A percentile compares a stretch with the other conserved stretches of the same genome.
phyloP scores from a whole-genome alignment of 345 rosid species.

The Dovyalis caffra region DNA sequence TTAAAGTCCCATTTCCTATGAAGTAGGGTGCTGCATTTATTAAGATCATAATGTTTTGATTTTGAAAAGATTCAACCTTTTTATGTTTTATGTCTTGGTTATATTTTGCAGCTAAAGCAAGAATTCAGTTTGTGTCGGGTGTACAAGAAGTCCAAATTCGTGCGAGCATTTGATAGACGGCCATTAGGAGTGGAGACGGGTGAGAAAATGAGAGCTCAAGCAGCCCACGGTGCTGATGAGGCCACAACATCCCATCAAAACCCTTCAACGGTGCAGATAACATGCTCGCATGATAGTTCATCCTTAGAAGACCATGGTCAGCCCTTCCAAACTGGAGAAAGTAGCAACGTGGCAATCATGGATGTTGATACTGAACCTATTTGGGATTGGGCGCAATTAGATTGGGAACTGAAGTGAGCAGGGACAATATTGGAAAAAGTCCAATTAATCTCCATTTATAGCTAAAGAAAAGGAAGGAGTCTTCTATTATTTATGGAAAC shows the following conservation, averaged over 20 bases:
- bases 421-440: not conserved
- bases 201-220: not conserved
- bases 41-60: not conserved
- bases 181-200: conserved; percentile 9
- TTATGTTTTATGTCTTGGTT: not conserved
- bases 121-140: conserved; percentile 23
- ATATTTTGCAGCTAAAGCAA: conserved; percentile 15
- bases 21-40: not conserved
- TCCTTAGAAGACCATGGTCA: conserved; percentile 7
- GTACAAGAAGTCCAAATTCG: conserved; percentile 19
- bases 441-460: not conserved
- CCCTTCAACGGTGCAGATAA: not conserved
- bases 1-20: no score
- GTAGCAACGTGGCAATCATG: not conserved
- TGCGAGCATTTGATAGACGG: conserved; percentile 23
- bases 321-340: conserved; percentile 4
- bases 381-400: conserved; percentile 30
- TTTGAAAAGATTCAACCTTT: not conserved
- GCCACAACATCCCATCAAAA: conserved; percentile 2
- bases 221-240: no score
- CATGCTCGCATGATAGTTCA: conserved; percentile 16
- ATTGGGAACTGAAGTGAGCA: not conserved
- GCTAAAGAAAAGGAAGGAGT: not conserved
- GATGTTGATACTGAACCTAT: not conserved
- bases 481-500: not conserved